phyloP scores from a whole-genome alignment of 495 filamentous ascomycete species.

The Penicillium goetzii region DNA sequence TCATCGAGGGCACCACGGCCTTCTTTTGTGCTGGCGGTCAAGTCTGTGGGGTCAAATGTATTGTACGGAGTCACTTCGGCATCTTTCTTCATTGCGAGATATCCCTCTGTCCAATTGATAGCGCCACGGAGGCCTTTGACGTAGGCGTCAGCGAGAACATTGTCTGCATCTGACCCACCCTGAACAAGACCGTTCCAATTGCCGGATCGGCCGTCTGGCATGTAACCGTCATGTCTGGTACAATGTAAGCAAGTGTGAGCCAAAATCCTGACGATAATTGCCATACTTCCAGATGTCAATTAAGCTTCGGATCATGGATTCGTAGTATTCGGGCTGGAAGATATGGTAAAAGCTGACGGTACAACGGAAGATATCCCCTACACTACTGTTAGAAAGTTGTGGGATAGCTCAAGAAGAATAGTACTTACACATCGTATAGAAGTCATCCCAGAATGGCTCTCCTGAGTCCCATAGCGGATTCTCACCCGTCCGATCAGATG shows the following conservation, averaged over 20 bases:
- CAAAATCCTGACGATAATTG: slow-evolving; percentile 18
- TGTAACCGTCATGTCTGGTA: slow-evolving; percentile 53
- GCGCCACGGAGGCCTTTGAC: slow-evolving; percentile 52
- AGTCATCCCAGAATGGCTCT: slow-evolving; percentile 74
- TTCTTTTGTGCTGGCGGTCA: slow-evolving; percentile 64
- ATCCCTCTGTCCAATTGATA: slow-evolving; percentile 57
- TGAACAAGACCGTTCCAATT: slow-evolving; percentile 72
- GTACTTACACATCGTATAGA: slow-evolving; percentile 43
- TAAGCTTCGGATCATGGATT: slow-evolving; percentile 65
- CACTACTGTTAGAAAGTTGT: slow-evolving; percentile 32
- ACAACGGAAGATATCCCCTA: slow-evolving; percentile 41
- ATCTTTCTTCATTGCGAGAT: slow-evolving; percentile 65
- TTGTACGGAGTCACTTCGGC: slow-evolving; percentile 73
- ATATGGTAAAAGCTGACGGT: slow-evolving; percentile 65
- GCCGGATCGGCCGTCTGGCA: slow-evolving; percentile 62
- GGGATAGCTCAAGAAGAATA: background rate
- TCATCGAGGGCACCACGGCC: slow-evolving; percentile 67
- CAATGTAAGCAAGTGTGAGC: background rate
- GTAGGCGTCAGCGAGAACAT: slow-evolving; percentile 40
- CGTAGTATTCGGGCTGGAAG: slow-evolving; percentile 63
- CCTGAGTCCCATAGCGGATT: slow-evolving; percentile 68
- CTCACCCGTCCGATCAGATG: slow-evolving; percentile 74
- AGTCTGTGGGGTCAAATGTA: slow-evolving; percentile 62
- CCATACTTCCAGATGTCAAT: slow-evolving; percentile 41
- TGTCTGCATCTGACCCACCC: slow-evolving; percentile 71